phyloP scores from a whole-genome alignment of 2,329 filamentous ascomycete genomes.

The Tolypocladium ovalisporum region DNA sequence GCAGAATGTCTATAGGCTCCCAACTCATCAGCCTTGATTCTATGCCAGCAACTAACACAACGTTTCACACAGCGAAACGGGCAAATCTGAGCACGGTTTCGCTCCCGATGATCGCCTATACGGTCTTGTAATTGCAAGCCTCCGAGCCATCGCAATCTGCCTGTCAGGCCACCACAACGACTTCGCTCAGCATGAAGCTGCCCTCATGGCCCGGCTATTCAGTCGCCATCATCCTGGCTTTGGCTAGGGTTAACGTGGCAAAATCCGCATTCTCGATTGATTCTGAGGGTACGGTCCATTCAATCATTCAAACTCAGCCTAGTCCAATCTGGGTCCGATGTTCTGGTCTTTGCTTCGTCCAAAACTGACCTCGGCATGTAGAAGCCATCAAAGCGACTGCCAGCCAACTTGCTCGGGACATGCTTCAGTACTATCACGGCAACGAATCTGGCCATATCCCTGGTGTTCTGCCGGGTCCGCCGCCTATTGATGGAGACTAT shows the following conservation, averaged over 20 bases:
- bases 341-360: neutral
- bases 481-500: neutral
- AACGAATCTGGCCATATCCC: neutral
- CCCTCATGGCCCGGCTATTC: neutral
- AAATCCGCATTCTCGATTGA: neutral
- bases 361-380: neutral
- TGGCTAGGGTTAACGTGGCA: neutral
- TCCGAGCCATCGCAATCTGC: neutral
- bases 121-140: no score
- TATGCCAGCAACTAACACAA: no score
- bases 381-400: neutral
- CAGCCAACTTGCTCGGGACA: neutral
- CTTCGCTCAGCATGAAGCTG: neutral
- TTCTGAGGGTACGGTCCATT: neutral
- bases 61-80: no score
- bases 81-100: no score
- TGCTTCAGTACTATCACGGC: neutral
- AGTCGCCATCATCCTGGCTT: neutral
- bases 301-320: neutral
- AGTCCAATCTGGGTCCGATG: neutral
- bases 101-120: no score
- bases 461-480: neutral
- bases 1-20: no score
- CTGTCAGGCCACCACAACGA: neutral
- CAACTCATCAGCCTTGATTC: no score